phyloP scores from a whole-genome alignment of 805 yeast genomes.

The Kodamaea laetipori region DNA sequence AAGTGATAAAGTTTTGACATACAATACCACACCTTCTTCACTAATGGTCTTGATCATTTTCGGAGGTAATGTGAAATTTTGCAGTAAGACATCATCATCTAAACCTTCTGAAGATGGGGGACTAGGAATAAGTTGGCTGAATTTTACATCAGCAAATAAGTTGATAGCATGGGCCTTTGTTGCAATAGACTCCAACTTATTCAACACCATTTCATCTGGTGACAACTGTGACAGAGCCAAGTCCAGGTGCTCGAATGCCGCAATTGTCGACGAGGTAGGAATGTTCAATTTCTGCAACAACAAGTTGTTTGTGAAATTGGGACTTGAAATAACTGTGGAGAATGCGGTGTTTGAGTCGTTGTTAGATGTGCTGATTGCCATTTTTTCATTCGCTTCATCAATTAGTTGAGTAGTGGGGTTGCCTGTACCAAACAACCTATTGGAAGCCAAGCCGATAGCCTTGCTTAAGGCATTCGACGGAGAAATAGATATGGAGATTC shows the following conservation, averaged over 20 bases:
- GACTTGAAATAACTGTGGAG: conserved; percentile 27
- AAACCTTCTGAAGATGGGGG: conserved; percentile 54
- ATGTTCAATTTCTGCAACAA: conserved; percentile 36
- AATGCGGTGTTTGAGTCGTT: conserved; percentile 13
- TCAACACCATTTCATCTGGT: conserved; percentile 42
- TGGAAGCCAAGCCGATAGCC: conserved; percentile 86
- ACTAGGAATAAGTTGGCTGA: conserved; percentile 77
- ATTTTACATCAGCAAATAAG: conserved; percentile 88
- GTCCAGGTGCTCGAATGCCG: conserved; percentile 13
- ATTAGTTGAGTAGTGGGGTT: conserved; percentile 14
- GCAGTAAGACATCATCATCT: conserved; percentile 39
- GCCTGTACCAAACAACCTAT: conserved; percentile 70
- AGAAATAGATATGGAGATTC: conserved; percentile 66
- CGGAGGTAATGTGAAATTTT: conserved; percentile 54
- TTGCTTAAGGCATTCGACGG: conserved; percentile 88
- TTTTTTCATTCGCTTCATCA: conserved; percentile 16
- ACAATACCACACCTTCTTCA: conserved; percentile 84
- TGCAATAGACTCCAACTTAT: conserved; percentile 68
- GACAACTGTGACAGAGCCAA: conserved; percentile 16
- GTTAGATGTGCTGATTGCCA: neutral
- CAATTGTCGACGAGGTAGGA: conserved; percentile 30
- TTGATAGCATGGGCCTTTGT: conserved; percentile 90
- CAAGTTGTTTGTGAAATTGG: conserved; percentile 38
- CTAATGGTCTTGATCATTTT: conserved; percentile 59
- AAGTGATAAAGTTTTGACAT: conserved; percentile 79